phyloP scores from a whole-genome alignment of 352 stramenopile species.

The Aphanomyces astaci region DNA sequence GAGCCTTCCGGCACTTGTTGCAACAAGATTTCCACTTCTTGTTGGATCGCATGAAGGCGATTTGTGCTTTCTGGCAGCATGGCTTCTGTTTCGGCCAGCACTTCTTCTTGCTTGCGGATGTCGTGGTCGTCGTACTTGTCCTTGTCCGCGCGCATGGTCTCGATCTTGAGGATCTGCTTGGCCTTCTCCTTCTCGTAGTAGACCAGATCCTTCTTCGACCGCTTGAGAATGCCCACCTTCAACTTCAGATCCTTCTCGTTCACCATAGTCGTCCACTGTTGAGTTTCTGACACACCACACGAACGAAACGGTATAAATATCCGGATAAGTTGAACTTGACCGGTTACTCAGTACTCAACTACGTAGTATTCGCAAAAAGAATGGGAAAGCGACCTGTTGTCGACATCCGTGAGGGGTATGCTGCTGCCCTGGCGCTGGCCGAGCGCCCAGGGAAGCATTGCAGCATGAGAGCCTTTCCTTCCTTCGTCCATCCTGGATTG shows the following conservation, averaged over 20 bases:
- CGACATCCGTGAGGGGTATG: background rate
- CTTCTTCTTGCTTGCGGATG: conserved; percentile 73
- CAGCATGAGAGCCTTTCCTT: background rate
- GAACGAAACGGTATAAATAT: background rate
- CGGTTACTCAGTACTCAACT: too few species aligned
- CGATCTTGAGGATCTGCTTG: conserved; percentile 49
- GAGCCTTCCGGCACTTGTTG: background rate
- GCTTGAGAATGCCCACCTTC: conserved; percentile 68
- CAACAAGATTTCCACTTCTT: conserved; percentile 33
- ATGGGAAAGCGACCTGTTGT: background rate
- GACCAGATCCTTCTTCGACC: conserved; percentile 76
- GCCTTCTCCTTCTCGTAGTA: conserved; percentile 72
- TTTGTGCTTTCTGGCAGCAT: conserved; percentile 74
- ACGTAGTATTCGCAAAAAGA: background rate
- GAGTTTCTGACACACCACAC: background rate
- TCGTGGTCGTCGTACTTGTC: conserved; percentile 75
- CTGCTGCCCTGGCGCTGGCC: background rate
- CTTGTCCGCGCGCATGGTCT: conserved; percentile 49
- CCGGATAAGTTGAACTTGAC: background rate
- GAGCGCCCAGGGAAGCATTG: background rate
- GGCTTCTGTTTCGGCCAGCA: conserved; percentile 68
- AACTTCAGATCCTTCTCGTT: conserved; percentile 69
- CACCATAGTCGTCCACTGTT: conserved; percentile 28
- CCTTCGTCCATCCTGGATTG: background rate
- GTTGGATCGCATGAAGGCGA: conserved; percentile 49